Base-by-base conservation (phyloP, 1,284 basidiomycete genomes). In the Marasmius sp. region DNA sequence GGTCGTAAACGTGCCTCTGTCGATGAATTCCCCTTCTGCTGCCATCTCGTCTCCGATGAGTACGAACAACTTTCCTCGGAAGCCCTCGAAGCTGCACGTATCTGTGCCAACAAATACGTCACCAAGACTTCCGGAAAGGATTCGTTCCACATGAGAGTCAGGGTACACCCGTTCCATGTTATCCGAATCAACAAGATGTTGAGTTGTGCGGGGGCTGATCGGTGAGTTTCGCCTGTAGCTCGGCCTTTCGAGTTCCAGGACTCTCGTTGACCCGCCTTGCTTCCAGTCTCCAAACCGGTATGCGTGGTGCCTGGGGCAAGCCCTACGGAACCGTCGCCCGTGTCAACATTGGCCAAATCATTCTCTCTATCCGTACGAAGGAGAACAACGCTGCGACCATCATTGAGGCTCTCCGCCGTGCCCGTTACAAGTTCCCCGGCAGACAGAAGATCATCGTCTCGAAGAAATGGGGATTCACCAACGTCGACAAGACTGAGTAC, bases 141-240 rank as follows among this genome's bases (percentile, higher is more conserved):
- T 74, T 94, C 96, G 20, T 98, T 99, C 95, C 97, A 99, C 80
- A 79, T 98, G 77, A 89, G 97, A 72, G 95, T 99, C 70, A 93
- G 96, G 68, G 95, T 95, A 62, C 97, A 99, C 84, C 97, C 97
- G 65, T 98, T 93, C 94, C 97, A 98, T 79, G 94, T 98, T 70
- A 82, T 99, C 80, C 93, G 97, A 70, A 98, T 98, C 91, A 98
- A 99, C 93, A 99, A 99, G 91, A 98, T 98, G 94, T 94, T 98
- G 85, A 94, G 92, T 65, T 98, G 97, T 79, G 97, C 97, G 71
- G 97, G 97, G 76, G 96, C 97, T 72, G 97, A 98, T 95, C 85
- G 92, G 89, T 88, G 61, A 43, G 85, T 77, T 7, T 11, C n/a
- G 9, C 36, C 20, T 43, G 11, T 49, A 6, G 51, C 11, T 20